A percentile compares a stretch with the other conserved stretches of the same genome.
Conservation (phyloP, 371 early-diverging fungal genomes). For the Mucor circinelloides region DNA sequence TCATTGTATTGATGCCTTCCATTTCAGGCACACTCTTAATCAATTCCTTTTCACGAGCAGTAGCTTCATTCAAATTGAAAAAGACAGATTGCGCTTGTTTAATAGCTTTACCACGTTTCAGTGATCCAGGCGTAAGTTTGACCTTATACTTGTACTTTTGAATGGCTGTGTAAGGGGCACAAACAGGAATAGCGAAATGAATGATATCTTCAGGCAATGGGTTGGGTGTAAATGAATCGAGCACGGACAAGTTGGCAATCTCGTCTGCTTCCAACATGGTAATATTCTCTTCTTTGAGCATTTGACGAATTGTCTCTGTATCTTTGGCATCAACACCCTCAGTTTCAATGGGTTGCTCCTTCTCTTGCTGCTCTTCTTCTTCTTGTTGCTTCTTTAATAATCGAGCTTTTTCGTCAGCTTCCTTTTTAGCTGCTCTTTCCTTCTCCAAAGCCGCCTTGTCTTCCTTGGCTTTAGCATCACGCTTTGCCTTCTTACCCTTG, state of each 20-base stretch:
- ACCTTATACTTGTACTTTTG: conserved; percentile 94
- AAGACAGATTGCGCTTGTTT: conserved; percentile 57
- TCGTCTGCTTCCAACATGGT: conserved; percentile 70
- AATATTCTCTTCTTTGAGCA: conserved; percentile 77
- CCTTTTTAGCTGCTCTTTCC: conserved; percentile 37
- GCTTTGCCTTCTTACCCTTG: conserved; percentile 75
- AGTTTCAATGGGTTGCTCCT: not conserved
- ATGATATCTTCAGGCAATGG: conserved; percentile 84
- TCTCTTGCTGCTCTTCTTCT: conserved; percentile 11
- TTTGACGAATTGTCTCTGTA: conserved; percentile 62
- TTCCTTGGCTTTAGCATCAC: conserved; percentile 57
- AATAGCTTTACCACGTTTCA: conserved; percentile 92
- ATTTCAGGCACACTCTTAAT: conserved; percentile 84
- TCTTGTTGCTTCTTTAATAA: not conserved
- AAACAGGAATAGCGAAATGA: conserved; percentile 91
- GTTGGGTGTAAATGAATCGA: conserved; percentile 81
- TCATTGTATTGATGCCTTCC: conserved; percentile 81
- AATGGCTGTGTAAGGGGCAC: conserved; percentile 93
- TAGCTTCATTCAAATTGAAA: conserved; percentile 51
- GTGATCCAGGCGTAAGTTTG: conserved; percentile 93
- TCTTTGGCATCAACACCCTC: conserved; percentile 44
- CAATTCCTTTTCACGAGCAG: conserved; percentile 74
- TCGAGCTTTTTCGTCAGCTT: conserved; percentile 10
- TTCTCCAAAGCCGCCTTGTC: conserved; percentile 37
- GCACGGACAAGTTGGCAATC: conserved; percentile 59